A percentile compares a stretch with the other conserved stretches of the same genome.
These are phyloP conservation scores for Suhomyces sp. DNA, from an alignment of 805 yeast genomes.

Conservation along the genomic window DNA sequence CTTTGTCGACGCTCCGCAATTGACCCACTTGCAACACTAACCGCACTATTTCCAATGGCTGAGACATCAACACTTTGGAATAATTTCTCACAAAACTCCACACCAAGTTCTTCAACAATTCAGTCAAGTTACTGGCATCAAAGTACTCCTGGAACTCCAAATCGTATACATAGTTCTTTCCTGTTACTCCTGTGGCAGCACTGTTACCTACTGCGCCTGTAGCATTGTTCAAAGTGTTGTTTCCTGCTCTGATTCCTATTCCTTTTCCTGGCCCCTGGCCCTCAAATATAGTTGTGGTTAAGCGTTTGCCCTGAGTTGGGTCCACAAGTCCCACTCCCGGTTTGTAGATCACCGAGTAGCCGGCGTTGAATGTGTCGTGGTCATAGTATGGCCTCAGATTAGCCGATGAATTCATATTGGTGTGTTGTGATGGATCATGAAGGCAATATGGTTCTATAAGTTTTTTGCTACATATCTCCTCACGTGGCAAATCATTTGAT, in stretches of 20 bases:
- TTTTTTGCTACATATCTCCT: no score
- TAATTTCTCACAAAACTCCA: slow-evolving; percentile 68
- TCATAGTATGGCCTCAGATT: slow-evolving; percentile 67
- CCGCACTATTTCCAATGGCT: slow-evolving; percentile 85
- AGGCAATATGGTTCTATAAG: no score
- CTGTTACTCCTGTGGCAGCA: slow-evolving; percentile 11
- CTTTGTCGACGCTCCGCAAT: slow-evolving; percentile 31
- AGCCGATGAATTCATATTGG: slow-evolving; percentile 7
- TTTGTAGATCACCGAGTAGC: slow-evolving; percentile 57
- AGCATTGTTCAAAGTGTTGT: neutral
- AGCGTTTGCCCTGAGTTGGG: slow-evolving; percentile 37
- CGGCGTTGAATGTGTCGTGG: slow-evolving; percentile 64
- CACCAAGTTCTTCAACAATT: slow-evolving; percentile 54
- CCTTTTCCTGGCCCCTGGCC: slow-evolving; percentile 17
- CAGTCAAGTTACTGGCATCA: slow-evolving; percentile 57
- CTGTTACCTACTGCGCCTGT: neutral
- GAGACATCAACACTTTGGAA: slow-evolving; percentile 65
- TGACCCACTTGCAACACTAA: slow-evolving; percentile 79
- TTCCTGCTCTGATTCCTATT: slow-evolving; percentile 16
- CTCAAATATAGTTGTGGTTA: slow-evolving; percentile 9
- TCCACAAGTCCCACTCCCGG: slow-evolving; percentile 64
- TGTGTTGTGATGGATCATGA: no score
- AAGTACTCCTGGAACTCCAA: slow-evolving; percentile 67
- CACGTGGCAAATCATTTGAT: no score
- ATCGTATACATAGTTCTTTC: slow-evolving; percentile 51